phyloP scores from a whole-genome alignment of 2,329 filamentous ascomycete species.

The Fusarium ramigenum region DNA sequence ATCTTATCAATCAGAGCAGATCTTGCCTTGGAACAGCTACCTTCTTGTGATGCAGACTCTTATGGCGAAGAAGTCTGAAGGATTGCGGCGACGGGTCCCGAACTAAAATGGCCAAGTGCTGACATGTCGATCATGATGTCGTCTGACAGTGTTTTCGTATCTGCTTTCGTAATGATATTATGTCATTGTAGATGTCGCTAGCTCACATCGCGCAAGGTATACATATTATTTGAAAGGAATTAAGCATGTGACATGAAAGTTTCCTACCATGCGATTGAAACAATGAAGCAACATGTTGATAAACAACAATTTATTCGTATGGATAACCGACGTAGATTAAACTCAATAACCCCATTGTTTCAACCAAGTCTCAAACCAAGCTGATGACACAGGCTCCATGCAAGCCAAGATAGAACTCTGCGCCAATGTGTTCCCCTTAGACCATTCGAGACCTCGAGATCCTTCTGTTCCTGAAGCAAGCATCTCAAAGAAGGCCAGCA shows the following conservation, averaged over 20 bases:
- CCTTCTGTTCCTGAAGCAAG: not conserved
- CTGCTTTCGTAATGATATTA: not conserved
- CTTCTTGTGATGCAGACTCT: not conserved
- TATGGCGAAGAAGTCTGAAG: not conserved
- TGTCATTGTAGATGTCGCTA: not conserved
- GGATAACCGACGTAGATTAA: not conserved
- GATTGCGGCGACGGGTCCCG: too few relatives aligned
- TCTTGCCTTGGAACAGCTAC: not conserved
- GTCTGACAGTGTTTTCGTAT: not conserved
- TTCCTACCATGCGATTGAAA: not conserved
- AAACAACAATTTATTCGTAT: not conserved
- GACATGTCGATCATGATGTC: not conserved
- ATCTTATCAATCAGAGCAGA: not conserved
- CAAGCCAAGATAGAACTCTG: not conserved
- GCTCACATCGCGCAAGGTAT: not conserved
- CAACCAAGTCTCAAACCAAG: not conserved
- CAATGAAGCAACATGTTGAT: fast-evolving
- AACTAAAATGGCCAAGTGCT: not conserved
- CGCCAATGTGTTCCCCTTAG: not conserved
- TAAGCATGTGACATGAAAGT: not conserved
- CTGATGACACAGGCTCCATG: not conserved
- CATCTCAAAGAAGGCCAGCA: not conserved
- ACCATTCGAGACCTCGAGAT: not conserved
- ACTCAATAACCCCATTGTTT: not conserved
- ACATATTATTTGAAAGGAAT: fast-evolving